phyloP scores from a whole-genome alignment of 164 flowering plant genomes.

The Annona squamosa region DNA sequence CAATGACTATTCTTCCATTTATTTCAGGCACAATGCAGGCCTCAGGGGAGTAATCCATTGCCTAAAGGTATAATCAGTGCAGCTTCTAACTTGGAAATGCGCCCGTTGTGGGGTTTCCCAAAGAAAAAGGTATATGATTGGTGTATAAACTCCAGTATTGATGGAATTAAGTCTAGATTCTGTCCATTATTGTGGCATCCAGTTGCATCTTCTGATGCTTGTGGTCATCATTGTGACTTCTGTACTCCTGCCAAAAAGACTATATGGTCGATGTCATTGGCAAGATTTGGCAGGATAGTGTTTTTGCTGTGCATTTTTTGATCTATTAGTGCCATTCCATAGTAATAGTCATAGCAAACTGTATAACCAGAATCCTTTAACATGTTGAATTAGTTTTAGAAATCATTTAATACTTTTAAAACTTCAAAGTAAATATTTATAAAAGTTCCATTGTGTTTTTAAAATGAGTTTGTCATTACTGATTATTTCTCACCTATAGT shows the following conservation, averaged over 20 bases:
- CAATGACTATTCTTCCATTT: neutral
- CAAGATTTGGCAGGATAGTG: too few relatives aligned
- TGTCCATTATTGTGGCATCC: neutral
- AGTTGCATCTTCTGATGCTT: neutral
- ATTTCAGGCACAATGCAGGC: slow-evolving; percentile 49
- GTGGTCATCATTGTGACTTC: neutral
- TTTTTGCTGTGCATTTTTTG: too few relatives aligned
- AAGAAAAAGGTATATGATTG: slow-evolving; percentile 26
- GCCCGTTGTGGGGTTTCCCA: slow-evolving; percentile 62
- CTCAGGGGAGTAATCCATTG: slow-evolving; percentile 63
- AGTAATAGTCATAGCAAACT: too few relatives aligned
- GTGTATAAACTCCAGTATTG: neutral
- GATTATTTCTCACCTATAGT: neutral
- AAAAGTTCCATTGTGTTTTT: neutral
- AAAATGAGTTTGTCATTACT: neutral
- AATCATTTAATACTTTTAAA: too few relatives aligned
- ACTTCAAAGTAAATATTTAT: too few relatives aligned
- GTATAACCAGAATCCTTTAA: too few relatives aligned
- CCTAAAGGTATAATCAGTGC: slow-evolving; percentile 68
- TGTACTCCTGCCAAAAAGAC: neutral
- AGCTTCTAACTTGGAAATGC: slow-evolving; percentile 73
- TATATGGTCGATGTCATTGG: too few relatives aligned
- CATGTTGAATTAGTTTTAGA: too few relatives aligned
- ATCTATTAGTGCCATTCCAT: too few relatives aligned
- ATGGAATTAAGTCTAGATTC: neutral